phyloP scores from a whole-genome alignment of 2,329 filamentous ascomycete genomes.

The Xylaria sp. region DNA sequence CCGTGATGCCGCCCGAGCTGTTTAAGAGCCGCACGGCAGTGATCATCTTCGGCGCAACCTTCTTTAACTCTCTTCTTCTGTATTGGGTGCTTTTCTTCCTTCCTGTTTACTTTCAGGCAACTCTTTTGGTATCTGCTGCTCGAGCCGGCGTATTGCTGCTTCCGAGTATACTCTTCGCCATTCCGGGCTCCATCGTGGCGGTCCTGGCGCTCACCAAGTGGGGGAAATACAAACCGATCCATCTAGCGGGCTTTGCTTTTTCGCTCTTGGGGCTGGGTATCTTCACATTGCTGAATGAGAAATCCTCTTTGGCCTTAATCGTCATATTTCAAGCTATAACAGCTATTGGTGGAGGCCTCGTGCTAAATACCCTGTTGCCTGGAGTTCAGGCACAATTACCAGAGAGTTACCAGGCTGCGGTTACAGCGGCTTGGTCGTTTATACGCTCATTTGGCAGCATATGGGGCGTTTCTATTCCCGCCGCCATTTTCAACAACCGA shows the following conservation, averaged over 20 bases:
- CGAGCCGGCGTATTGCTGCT: not conserved
- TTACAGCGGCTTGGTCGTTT: slow-evolving; percentile 52
- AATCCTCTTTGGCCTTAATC: not conserved
- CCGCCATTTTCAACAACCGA: slow-evolving; percentile 48
- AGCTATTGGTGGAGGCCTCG: slow-evolving; percentile 7
- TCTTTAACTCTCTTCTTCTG: slow-evolving; percentile 51
- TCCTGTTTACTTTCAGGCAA: slow-evolving; percentile 57
- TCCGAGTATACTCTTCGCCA: not conserved
- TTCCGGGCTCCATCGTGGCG: slow-evolving; percentile 3
- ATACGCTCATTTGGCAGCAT: slow-evolving; percentile 53
- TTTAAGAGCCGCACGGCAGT: slow-evolving; percentile 55
- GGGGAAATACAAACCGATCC: slow-evolving; percentile 34
- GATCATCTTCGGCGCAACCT: slow-evolving; percentile 48
- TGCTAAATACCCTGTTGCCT: slow-evolving; percentile 5
- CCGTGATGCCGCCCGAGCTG: slow-evolving; percentile 55
- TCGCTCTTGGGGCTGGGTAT: slow-evolving; percentile 6
- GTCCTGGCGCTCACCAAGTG: slow-evolving; percentile 43
- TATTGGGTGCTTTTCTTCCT: slow-evolving; percentile 53
- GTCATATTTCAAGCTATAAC: slow-evolving; percentile 7
- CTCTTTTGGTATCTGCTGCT: slow-evolving; percentile 41
- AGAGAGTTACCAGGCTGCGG: slow-evolving; percentile 37
- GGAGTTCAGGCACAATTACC: slow-evolving; percentile 5
- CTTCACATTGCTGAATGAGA: not conserved
- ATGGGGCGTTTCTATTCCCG: slow-evolving; percentile 54
- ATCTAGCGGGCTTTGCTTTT: not conserved